Base-by-base conservation (phyloP, 176 grass and related monocot genomes). In the Elaeis guineensis region DNA sequence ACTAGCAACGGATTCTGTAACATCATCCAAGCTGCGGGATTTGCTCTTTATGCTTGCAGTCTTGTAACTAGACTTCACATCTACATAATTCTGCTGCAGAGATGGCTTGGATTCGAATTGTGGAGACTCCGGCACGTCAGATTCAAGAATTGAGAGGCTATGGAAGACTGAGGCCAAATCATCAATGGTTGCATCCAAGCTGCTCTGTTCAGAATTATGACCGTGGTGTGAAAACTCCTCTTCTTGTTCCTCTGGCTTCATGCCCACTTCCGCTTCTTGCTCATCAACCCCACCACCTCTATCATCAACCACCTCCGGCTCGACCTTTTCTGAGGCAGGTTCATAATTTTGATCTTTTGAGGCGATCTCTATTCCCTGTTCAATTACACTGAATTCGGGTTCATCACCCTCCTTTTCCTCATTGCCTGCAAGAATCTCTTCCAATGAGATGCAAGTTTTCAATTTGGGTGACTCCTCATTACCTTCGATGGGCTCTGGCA, bases 361-460 rank as follows among this genome's bases (percentile, higher is more conserved):
- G 18, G 82, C 17, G 57, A 77, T 61, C 73, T 89, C 81, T 58
- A 92, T 68, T 58, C 81, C 87, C 39, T 86, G 84, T 44, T 92
- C 93, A 65, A 86, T 74, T 20, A 98, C 65, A 58, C 54, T 78
- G 65, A 86, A 92, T 26, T 92, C 81, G 6, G 61, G 53, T 35
- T 60, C 74, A 54, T 74, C 73, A 18, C 57, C 73, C 44, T 72
- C 44, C 52, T 68, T 62, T 62, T 63, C 59, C 22, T 59, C 55
- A 48, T 61, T 39, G 16, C 11, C 75, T 61, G 77, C 80, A 35
- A 66, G 74, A 62, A 80, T 50, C 80, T 85, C 35, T 44, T 44
- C 83, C 55, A 73, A 58, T 2, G 80, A 90, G 16, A 78, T 87
- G 66, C 80, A 90, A 77, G 90, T 80, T 64, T 96, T 96, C 1